These are phyloP conservation scores for Diaporthe sp. DNA, from an alignment of 2,329 filamentous ascomycete species.

Conservation along the genomic window DNA sequence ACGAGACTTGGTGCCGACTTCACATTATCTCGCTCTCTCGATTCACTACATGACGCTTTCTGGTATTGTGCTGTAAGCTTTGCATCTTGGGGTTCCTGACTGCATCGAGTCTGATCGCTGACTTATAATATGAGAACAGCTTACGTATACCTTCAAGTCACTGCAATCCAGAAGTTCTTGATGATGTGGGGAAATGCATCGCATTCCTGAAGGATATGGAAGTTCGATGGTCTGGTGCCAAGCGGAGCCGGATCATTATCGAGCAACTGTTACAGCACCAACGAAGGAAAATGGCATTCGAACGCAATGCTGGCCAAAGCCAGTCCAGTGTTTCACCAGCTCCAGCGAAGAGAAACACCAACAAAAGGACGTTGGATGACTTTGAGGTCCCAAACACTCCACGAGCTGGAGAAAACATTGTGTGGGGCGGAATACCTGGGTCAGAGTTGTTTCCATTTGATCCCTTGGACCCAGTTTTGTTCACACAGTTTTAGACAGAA, in stretches of 20 bases:
- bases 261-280: conserved; percentile 4
- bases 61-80: too few relatives aligned
- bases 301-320: not conserved
- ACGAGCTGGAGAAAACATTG: not conserved
- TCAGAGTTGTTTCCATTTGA: conserved; percentile 3
- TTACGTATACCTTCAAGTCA: too few relatives aligned
- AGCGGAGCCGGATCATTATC: not conserved
- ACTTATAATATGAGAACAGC: too few relatives aligned
- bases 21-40: too few relatives aligned
- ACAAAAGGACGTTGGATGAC: not conserved
- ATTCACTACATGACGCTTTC: too few relatives aligned
- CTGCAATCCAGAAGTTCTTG: too few relatives aligned
- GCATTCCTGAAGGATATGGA: not conserved
- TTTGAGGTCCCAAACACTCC: not conserved
- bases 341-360: not conserved
- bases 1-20: too few relatives aligned
- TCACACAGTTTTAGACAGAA: too few relatives aligned
- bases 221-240: not conserved
- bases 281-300: not conserved
- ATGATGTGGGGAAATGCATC: not conserved
- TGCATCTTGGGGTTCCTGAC: too few relatives aligned
- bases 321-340: not conserved
- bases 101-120: too few relatives aligned
- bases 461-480: not conserved
- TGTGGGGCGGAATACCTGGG: not conserved